These are phyloP conservation scores for Sonneratia caseolaris DNA, from an alignment of 345 rosid genomes.

Conservation along the genomic window DNA sequence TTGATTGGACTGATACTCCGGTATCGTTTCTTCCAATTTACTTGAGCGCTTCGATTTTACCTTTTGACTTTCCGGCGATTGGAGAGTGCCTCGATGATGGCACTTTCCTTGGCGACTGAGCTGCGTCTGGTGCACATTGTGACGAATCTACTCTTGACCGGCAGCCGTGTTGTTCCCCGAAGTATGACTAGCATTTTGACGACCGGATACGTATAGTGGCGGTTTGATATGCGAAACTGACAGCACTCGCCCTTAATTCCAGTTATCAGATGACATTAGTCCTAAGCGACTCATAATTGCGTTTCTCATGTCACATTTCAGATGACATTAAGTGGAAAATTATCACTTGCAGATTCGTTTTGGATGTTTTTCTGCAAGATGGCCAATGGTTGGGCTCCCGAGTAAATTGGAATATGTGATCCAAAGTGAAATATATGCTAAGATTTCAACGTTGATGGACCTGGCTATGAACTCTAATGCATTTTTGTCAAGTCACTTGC, in stretches of 20 bases:
- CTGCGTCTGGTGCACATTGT: slow-evolving; percentile 1
- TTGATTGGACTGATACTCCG: neutral
- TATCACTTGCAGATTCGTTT: neutral
- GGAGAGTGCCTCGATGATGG: neutral
- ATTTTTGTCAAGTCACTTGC: neutral
- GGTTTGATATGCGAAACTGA: neutral
- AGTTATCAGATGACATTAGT: neutral
- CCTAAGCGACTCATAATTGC: slow-evolving; percentile 2
- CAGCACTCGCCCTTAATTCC: neutral
- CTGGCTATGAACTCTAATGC: neutral
- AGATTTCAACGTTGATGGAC: neutral
- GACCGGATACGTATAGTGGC: neutral
- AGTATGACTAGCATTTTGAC: neutral
- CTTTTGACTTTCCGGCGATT: slow-evolving; percentile 3
- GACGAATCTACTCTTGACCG: neutral
- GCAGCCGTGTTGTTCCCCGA: neutral
- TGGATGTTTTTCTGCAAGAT: neutral
- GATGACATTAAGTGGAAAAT: neutral
- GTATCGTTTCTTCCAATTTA: neutral
- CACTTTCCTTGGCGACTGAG: slow-evolving; percentile 1
- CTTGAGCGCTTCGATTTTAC: slow-evolving; percentile 1
- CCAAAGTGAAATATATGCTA: neutral
- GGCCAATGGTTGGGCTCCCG: neutral
- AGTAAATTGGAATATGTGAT: neutral
- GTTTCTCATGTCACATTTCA: neutral